Evolutionary conservation across 495 filamentous ascomycete genomes (phyloP).

Genomic region (Tuber microsphaerosporum): DNA sequence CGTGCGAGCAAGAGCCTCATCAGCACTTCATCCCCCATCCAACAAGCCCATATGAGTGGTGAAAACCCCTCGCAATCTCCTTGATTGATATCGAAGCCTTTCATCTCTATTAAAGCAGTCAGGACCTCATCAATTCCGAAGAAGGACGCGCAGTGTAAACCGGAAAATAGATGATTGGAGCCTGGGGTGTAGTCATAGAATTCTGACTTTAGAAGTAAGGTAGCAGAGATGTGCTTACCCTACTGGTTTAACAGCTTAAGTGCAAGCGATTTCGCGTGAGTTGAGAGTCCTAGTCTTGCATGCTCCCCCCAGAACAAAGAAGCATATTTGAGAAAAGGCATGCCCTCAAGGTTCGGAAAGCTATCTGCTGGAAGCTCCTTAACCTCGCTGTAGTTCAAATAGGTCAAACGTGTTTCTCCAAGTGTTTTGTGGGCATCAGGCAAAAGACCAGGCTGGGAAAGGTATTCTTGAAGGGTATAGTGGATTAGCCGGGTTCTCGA

Average conservation of each 20-base stretch:
- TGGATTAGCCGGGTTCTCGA: not conserved
- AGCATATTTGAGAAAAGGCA: not conserved
- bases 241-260: not conserved
- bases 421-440: not conserved
- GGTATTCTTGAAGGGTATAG: not conserved
- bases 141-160: not conserved
- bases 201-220: not conserved
- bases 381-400: not conserved
- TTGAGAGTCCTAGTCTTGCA: not conserved
- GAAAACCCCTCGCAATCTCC: not conserved
- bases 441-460: not conserved
- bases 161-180: not conserved
- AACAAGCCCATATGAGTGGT: not conserved
- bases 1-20: not conserved
- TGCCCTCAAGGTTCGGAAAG: not conserved
- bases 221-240: not conserved
- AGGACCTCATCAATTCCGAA: not conserved
- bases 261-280: not conserved
- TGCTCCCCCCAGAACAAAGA: not conserved
- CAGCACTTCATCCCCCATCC: not conserved
- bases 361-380: not conserved
- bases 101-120: not conserved
- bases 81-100: not conserved
- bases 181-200: not conserved
- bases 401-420: not conserved